Percentiles rank a stretch among this genome's conserved stretches.
Evolutionary conservation across 768 basidiomycete genomes (phyloP).

Genomic region (Crucibulum laeve): DNA sequence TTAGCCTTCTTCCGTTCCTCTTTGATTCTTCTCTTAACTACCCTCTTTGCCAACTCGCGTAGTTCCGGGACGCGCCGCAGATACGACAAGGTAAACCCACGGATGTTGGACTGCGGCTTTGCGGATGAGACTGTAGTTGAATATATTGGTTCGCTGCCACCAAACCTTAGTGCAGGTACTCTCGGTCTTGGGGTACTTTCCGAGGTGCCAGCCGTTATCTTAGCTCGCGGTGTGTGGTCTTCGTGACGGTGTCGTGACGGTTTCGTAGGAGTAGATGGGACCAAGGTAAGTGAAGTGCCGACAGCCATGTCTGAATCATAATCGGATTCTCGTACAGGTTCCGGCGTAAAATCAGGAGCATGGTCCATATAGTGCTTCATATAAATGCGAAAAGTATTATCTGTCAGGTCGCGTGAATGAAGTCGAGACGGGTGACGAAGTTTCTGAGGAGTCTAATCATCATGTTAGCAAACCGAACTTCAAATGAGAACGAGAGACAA

Average conservation of each 20-base stretch:
- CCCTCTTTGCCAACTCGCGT: conserved; percentile 54
- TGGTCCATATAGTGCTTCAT: conserved; percentile 78
- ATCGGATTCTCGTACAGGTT: conserved; percentile 8
- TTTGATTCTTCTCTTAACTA: conserved; percentile 54
- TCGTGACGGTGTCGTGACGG: conserved; percentile 8
- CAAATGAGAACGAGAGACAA: conserved; percentile 1
- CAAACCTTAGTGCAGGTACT: conserved; percentile 6
- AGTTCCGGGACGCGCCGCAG: conserved; percentile 76
- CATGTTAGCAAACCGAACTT: not conserved
- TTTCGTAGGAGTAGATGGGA: conserved; percentile 34
- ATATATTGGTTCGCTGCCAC: not conserved
- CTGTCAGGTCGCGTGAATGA: conserved; percentile 62
- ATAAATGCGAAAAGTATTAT: conserved; percentile 70
- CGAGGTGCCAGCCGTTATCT: conserved; percentile 1
- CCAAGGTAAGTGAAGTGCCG: conserved; percentile 6
- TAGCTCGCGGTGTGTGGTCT: conserved; percentile 7
- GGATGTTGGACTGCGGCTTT: not conserved
- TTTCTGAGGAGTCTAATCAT: conserved; percentile 32
- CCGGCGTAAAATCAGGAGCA: conserved; percentile 20
- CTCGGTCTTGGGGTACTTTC: not conserved
- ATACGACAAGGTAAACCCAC: conserved; percentile 61
- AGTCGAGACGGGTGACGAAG: conserved; percentile 73
- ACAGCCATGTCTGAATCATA: conserved; percentile 11
- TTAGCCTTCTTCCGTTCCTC: conserved; percentile 42
- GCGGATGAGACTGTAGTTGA: not conserved